Evolutionary conservation across 1,139 yeast species (phyloP).

Genomic region (Kodamaea fungicola): DNA sequence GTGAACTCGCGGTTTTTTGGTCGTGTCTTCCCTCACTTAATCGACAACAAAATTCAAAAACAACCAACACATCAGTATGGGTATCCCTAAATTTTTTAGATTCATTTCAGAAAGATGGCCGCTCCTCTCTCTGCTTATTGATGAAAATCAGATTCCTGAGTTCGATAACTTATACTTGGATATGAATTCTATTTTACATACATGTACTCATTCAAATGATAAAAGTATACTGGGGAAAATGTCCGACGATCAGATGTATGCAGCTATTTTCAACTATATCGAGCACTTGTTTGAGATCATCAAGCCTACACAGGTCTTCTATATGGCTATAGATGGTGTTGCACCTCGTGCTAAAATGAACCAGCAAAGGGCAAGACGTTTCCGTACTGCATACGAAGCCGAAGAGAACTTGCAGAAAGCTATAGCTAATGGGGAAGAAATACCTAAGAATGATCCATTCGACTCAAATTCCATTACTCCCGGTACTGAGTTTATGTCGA

Average conservation of each 20-base stretch:
- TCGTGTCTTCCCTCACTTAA: conserved; percentile 1
- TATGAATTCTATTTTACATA: conserved; percentile 96
- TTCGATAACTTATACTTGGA: conserved; percentile 93
- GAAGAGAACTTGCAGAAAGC: conserved; percentile 71
- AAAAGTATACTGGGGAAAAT: conserved; percentile 58
- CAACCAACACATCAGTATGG: conserved; percentile 34
- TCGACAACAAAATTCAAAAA: neutral
- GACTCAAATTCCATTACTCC: conserved; percentile 97
- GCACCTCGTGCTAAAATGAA: conserved; percentile 99
- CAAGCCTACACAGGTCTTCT: conserved; percentile 81
- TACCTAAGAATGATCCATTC: conserved; percentile 75
- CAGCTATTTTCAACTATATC: conserved; percentile 89
- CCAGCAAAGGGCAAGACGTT: conserved; percentile 96
- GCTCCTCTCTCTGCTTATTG: conserved; percentile 81
- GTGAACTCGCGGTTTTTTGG: neutral
- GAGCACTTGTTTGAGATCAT: conserved; percentile 89
- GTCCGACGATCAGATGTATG: conserved; percentile 89
- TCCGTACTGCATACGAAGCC: conserved; percentile 93
- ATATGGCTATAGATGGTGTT: conserved; percentile 99
- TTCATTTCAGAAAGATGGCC: conserved; percentile 99
- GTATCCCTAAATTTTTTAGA: conserved; percentile 95
- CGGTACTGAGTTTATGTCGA: conserved; percentile 97
- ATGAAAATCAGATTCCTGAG: conserved; percentile 83
- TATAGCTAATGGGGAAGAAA: conserved; percentile 53
- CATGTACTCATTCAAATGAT: conserved; percentile 80